Evolutionary conservation across 2,329 filamentous ascomycete species (phyloP).

Genomic region (Chaetomium olivaceum): DNA sequence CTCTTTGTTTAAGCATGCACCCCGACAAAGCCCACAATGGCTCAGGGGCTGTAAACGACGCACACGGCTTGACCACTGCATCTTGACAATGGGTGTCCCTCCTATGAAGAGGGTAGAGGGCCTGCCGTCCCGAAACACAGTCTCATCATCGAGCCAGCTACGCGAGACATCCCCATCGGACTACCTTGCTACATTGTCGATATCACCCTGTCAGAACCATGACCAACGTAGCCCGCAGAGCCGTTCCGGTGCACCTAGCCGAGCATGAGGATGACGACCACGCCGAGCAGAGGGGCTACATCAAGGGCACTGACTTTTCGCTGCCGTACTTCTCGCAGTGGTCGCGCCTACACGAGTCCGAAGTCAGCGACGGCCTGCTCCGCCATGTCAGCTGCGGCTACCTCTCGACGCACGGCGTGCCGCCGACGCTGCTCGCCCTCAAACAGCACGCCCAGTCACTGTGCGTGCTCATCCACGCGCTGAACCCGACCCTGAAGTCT

Average conservation of each 20-base stretch:
- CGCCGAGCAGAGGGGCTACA: slow-evolving; percentile 39
- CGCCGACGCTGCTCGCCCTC: slow-evolving; percentile 57
- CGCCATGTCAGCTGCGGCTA: slow-evolving; percentile 59
- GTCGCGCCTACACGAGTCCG: slow-evolving; percentile 38
- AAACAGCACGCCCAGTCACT: slow-evolving; percentile 64
- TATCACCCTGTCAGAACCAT: slow-evolving; percentile 7
- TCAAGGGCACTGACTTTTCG: slow-evolving; percentile 44
- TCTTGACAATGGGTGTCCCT: slow-evolving; percentile 10
- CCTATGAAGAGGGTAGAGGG: slow-evolving; percentile 4
- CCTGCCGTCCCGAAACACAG: background rate
- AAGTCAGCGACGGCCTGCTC: slow-evolving; percentile 39
- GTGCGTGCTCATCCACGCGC: slow-evolving; percentile 50
- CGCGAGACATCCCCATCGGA: background rate
- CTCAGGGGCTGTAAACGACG: slow-evolving; percentile 7
- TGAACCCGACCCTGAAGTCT: slow-evolving; percentile 44
- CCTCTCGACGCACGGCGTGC: slow-evolving; percentile 52
- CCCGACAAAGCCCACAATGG: slow-evolving; percentile 10
- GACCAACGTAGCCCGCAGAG: slow-evolving; percentile 6
- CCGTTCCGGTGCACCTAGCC: slow-evolving; percentile 26
- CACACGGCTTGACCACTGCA: slow-evolving; percentile 10
- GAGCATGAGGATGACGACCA: slow-evolving; percentile 34
- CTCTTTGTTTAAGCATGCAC: slow-evolving; percentile 15
- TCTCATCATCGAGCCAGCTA: background rate
- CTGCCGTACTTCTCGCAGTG: slow-evolving; percentile 45
- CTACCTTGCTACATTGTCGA: background rate